Base-by-base conservation (phyloP, 169 alveolate species). In the Cryptosporidium viatorum region DNA sequence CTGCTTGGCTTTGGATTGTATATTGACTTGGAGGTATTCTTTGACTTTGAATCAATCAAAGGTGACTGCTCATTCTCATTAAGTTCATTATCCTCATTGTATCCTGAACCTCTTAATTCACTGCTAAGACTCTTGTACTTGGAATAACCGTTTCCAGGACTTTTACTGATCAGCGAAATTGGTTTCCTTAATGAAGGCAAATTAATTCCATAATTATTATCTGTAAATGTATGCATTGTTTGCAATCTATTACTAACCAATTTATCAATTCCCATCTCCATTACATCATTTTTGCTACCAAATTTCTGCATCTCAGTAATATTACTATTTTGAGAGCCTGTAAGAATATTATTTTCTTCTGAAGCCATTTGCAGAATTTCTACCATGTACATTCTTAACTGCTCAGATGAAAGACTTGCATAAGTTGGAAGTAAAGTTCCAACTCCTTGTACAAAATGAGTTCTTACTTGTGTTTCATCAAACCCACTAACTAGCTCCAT, bases 371-470 rank as follows among this genome's bases (percentile, higher is more conserved):
- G 69, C 41, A 80, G 23, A 29, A 65, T 45, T 45, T 80, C 89
- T 5, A 18, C 23, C 68, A 80, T 80, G 45, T 29, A 80, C 33
- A 23, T 31, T 48, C 48, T 65, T 14, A 80, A 29, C 39, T 80
- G 80, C 29, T 65, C 75, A 2, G 55, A 37, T 43, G 89, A 80
- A 80, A 80, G 65, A 16, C 89, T 80, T 65, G 80, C 89, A 65
- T 62, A 80, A 12, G 89, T 80, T 18, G 89, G 80, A n/a, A 65
- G 65, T 48, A 80, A 16, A n/a, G 29, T 80, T 5, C 89, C 89
- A 18, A 80, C 75, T 35, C 75, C 75, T 12, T 80, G 60, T 23
- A 80, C 21, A 50, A 80, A 80, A 21, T 80, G 89, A 45, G 89
- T 80, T 65, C 50, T 80, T 37, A 80, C 74, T 29, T 80, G 55